phyloP scores from a whole-genome alignment of 2,329 filamentous ascomycete species.

The Venturiaceae sp. region DNA sequence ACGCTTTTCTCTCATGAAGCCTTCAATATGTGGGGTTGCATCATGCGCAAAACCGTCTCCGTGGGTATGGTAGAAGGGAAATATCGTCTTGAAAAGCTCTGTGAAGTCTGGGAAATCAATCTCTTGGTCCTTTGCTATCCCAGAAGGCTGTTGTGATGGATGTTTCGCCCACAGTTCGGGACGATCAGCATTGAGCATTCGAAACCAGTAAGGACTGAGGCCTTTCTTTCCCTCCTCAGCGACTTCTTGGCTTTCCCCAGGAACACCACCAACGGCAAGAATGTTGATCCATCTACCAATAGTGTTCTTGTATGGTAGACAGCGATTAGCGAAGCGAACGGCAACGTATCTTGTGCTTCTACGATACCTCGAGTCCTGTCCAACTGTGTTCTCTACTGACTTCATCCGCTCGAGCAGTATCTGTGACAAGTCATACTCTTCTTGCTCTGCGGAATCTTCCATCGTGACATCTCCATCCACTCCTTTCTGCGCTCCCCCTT shows the following conservation, averaged over 20 bases:
- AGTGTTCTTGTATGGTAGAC: constrained; percentile 69
- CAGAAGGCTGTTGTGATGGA: not conserved
- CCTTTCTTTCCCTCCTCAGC: constrained; percentile 85
- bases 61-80: constrained; percentile 12
- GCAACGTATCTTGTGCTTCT: constrained; percentile 72
- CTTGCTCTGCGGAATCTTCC: not conserved
- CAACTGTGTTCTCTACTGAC: not conserved
- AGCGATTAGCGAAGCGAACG: constrained; percentile 83
- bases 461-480: constrained; percentile 1
- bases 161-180: constrained; percentile 4
- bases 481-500: not conserved
- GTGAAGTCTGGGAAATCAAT: not conserved
- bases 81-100: constrained; percentile 1
- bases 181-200: constrained; percentile 41
- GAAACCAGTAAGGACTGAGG: constrained; percentile 68
- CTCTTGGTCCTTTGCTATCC: not conserved
- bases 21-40: constrained; percentile 17
- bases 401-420: not conserved
- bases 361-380: constrained; percentile 8
- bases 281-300: constrained; percentile 82
- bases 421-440: not conserved
- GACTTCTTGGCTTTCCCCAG: constrained; percentile 68
- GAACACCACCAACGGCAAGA: constrained; percentile 60
- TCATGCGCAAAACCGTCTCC: constrained; percentile 13
- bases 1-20: constrained; percentile 23